Evolutionary conservation across 306 rosid genomes (phyloP), one percentile per base, ranked within the genome.

Genomic region (Trifolium dubium): DNA sequence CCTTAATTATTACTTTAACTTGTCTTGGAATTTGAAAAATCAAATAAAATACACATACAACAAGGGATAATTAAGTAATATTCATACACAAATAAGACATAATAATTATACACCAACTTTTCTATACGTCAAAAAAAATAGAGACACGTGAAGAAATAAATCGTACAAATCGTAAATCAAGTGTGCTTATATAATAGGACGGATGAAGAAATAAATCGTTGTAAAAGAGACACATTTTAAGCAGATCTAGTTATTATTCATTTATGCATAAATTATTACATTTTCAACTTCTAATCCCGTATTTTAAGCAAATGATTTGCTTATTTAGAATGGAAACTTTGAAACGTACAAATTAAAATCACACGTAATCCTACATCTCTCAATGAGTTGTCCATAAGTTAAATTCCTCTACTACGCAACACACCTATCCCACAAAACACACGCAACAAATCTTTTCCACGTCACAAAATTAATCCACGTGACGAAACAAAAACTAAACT

Each of bases 341-440:
- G 64, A 58, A 58, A 58, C 18, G 39, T 58, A 30, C 35, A n/a
- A n/a, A 58, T 58, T 12, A 12, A 58, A 29, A 12, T 58, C 64
- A 29, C 64, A 29, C 39, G 64, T 30, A 58, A 10, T 29, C 6
- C 14, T 58, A 37, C 37, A 29, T 29, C 63, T 56, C 2, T 28
- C 18, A 12, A 29, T 58, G 15, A 29, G 64, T 29, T 58, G 64
- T 29, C 10, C 4, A 23, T 7, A 8, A 29, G 0, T 4, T 14
- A 23, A 58, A 58, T 10, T 35, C 6, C n/a, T 18, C 34, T 19
- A 54, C n/a, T 18, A 15, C 55, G 3, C 55, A 54, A 18, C 13
- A 55, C 31, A 19, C 3, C 12, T 23, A 5, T 3, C 19, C 32
- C 9, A 19, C 6, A 9, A 14, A 19, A 9, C 30, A 53, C 19